phyloP scores from a whole-genome alignment of 2,329 filamentous ascomycete species.

The Fusarium sp. region DNA sequence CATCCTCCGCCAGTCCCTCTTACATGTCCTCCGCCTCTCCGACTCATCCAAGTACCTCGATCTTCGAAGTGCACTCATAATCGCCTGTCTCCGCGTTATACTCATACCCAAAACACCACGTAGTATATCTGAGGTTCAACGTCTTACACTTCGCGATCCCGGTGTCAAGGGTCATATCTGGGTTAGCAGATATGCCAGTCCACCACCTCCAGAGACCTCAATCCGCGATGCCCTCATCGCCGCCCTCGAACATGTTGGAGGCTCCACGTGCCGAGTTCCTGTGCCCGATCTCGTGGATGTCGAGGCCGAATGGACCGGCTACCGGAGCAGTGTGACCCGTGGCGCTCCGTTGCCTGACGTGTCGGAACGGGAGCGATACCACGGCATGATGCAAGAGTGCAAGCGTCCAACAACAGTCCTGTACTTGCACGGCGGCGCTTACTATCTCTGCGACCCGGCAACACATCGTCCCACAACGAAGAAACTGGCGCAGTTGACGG shows the following conservation, averaged over 20 bases:
- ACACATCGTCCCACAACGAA: conserved; percentile 72
- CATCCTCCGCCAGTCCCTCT: conserved; percentile 71
- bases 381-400: conserved; percentile 75
- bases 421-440: conserved; percentile 83
- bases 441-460: conserved; percentile 78
- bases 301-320: conserved; percentile 83
- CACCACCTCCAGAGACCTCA: conserved; percentile 68
- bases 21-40: conserved; percentile 76
- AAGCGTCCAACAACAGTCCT: conserved; percentile 73
- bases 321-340: conserved; percentile 67
- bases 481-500: conserved; percentile 74
- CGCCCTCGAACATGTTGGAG: conserved; percentile 60
- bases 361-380: conserved; percentile 74
- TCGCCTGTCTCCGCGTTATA: conserved; percentile 79
- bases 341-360: conserved; percentile 67
- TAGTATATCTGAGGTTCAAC: conserved; percentile 74
- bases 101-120: conserved; percentile 61
- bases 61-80: conserved; percentile 77
- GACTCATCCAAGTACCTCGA: conserved; percentile 82
- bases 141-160: conserved; percentile 70
- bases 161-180: conserved; percentile 84
- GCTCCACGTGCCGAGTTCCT: conserved; percentile 30
- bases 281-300: conserved; percentile 68
- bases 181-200: conserved; percentile 78
- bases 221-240: conserved; percentile 69